Conservation (phyloP, 2,329 filamentous ascomycete species). For the Xylaria sp. region DNA sequence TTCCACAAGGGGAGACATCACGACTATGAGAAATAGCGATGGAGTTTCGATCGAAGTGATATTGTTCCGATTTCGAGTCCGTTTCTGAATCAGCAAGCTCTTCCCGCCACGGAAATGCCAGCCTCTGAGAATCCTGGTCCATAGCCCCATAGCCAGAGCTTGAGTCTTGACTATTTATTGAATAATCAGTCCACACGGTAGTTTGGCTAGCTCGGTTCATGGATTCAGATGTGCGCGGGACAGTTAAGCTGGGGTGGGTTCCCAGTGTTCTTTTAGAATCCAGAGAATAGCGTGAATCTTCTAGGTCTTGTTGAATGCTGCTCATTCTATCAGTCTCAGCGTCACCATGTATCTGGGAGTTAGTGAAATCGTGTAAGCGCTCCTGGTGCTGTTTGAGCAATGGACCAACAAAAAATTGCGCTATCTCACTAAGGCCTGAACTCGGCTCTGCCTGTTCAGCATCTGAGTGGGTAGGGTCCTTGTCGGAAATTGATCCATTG, state of each 20-base stretch:
- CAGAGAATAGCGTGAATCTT: constrained; percentile 45
- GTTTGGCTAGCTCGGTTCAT: constrained; percentile 64
- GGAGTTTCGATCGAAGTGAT: constrained; percentile 48
- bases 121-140: constrained; percentile 42
- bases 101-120: constrained; percentile 44
- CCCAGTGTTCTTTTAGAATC: constrained; percentile 51
- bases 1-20: constrained; percentile 50
- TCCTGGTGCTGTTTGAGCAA: constrained; percentile 43
- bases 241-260: constrained; percentile 58
- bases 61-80: constrained; percentile 46
- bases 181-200: constrained; percentile 71
- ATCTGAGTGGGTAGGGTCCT: constrained; percentile 26
- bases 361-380: constrained; percentile 36
- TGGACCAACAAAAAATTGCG: constrained; percentile 49
- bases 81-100: constrained; percentile 47
- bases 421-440: constrained; percentile 47
- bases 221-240: constrained; percentile 58
- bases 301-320: constrained; percentile 37
- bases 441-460: constrained; percentile 43
- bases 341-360: constrained; percentile 30
- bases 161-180: constrained; percentile 64
- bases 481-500: constrained; percentile 22
- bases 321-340: constrained; percentile 34
- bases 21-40: constrained; percentile 48
- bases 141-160: constrained; percentile 49